Base-by-base conservation (phyloP, 345 rosid species). In the Leavenworthia alabamica region DNA sequence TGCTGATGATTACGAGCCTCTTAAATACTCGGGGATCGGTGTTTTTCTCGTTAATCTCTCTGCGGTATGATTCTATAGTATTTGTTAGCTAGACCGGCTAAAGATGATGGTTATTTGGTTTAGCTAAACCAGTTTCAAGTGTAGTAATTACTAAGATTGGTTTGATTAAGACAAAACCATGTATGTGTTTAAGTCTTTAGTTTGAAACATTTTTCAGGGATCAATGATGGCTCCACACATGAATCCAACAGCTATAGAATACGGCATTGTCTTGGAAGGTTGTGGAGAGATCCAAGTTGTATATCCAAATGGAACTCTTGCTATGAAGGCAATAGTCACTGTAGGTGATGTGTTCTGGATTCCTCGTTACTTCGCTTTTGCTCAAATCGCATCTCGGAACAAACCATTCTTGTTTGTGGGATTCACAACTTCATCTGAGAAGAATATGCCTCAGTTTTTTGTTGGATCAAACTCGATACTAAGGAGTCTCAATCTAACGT, bases 161-260 rank as follows among this genome's bases (percentile, higher is more conserved):
- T 12, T 35, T 8, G 5, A 16, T 48, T 48, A 1, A 40, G 41
- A 22, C 4, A 28, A 37, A 39, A n/a, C 41, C 10, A 10, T 2
- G 4, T 11, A 35, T 4, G 9, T 55, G 23, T 20, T 8, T 42
- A 42, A 64, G 16, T 9, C 22, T 5, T 26, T 0, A 3, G 8
- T 27, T 17, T 24, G 7, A 40, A 40, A 67, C 15, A 1, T 4
- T 0, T 32, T 23, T 8, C 68, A 85, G 94, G 99, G 99, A 60
- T 79, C 97, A 16, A 89, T 93, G 99, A 62, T 93, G 94, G 92
- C 94, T n/a, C 99, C 97, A 0, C 97, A 93, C 57, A 76, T 87
- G 75, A 93, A 93, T 66, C 94, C 97, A 10, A 79, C 71, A 3
- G 94, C 97, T 0, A 87, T 94, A 0, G 96, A 93, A 27, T 93